Percentiles rank a stretch among this genome's conserved stretches.
phyloP scores from a whole-genome alignment of 768 basidiomycete species.

The Pleurotus ostreatus region DNA sequence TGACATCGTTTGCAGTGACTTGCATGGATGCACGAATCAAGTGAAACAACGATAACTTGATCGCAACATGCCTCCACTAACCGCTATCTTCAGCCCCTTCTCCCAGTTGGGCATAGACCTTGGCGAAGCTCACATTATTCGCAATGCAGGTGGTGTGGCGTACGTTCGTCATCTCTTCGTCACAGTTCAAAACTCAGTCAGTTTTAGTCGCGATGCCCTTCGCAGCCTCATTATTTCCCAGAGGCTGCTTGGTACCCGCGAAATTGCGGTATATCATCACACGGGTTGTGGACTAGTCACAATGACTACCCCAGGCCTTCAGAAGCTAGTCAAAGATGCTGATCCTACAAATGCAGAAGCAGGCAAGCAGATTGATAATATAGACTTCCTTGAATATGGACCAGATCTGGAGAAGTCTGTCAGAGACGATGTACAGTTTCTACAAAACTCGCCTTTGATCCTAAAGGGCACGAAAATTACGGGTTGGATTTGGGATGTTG shows the following conservation, averaged over 20 bases:
- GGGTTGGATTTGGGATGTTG: conserved; percentile 66
- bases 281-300: conserved; percentile 72
- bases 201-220: conserved; percentile 53
- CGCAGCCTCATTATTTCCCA: conserved; percentile 70
- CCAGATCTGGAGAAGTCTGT: conserved; percentile 24
- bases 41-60: conserved; percentile 26
- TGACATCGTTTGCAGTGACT: conserved; percentile 35
- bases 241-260: conserved; percentile 66
- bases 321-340: conserved; percentile 43
- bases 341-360: conserved; percentile 29
- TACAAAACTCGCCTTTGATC: conserved; percentile 54
- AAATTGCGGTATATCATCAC: conserved; percentile 68
- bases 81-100: conserved; percentile 37
- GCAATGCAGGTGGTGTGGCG: conserved; percentile 71
- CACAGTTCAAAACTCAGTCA: background rate
- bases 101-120: conserved; percentile 57
- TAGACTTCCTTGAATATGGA: conserved; percentile 8
- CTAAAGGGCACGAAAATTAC: conserved; percentile 49
- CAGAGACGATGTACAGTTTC: conserved; percentile 51
- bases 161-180: conserved; percentile 25
- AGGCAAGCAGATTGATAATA: conserved; percentile 19
- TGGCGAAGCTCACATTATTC: conserved; percentile 69
- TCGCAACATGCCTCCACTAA: background rate
- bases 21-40: conserved; percentile 78
- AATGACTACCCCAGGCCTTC: conserved; percentile 50